Evolutionary conservation across 495 filamentous ascomycete species (phyloP).

Genomic region (Xylaria telfairii): DNA sequence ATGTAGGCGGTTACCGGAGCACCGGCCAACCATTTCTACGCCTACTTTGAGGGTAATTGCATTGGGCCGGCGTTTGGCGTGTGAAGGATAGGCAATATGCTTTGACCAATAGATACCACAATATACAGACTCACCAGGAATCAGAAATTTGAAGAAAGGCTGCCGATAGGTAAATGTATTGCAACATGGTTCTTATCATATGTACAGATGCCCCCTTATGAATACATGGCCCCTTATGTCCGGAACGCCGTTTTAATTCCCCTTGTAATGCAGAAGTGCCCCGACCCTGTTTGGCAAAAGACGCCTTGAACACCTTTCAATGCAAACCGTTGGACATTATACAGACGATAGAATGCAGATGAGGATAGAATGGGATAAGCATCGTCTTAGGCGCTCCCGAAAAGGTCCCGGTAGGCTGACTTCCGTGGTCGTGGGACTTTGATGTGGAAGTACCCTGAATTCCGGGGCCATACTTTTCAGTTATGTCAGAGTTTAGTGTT

Average conservation of each 20-base stretch:
- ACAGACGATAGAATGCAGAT: constrained; percentile 26
- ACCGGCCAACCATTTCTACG: neutral
- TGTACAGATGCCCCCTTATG: constrained; percentile 35
- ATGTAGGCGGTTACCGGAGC: too few relatives aligned
- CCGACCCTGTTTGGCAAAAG: constrained; percentile 29
- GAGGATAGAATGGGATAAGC: neutral
- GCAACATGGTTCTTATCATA: constrained; percentile 24
- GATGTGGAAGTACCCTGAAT: neutral
- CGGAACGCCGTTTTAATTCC: constrained; percentile 28
- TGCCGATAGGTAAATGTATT: constrained; percentile 17
- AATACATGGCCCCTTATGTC: constrained; percentile 24
- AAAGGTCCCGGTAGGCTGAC: neutral
- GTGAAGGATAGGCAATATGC: neutral
- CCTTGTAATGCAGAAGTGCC: constrained; percentile 31
- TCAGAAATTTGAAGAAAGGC: neutral
- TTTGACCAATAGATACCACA: constrained; percentile 10
- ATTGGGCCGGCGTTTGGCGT: constrained; percentile 24
- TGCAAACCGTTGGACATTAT: constrained; percentile 37
- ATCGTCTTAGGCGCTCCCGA: neutral
- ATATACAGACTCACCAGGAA: neutral
- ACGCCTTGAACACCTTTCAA: constrained; percentile 33
- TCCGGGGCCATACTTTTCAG: neutral
- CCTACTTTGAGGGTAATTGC: neutral
- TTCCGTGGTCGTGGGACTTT: neutral
- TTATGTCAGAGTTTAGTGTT: constrained; percentile 15